A percentile compares a stretch with the other conserved stretches of the same genome.
phyloP scores from a whole-genome alignment of 805 yeast species.

The Phaffomyces opuntiae region DNA sequence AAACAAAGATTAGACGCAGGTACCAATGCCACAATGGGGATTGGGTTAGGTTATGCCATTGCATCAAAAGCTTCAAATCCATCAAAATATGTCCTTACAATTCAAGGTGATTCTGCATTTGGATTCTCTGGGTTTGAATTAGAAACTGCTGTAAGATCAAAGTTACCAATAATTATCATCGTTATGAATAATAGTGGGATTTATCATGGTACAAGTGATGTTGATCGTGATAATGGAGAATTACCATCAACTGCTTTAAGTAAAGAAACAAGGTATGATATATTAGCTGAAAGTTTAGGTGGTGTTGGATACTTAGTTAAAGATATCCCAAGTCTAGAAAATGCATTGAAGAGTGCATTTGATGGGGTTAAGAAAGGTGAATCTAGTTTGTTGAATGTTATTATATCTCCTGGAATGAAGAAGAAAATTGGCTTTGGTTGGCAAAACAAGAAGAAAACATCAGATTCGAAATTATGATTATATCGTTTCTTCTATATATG shows the following conservation, averaged over 20 bases:
- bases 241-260: constrained; percentile 57
- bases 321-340: constrained; percentile 33
- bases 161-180: constrained; percentile 46
- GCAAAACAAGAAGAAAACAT: constrained; percentile 43
- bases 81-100: constrained; percentile 41
- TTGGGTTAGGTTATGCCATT: constrained; percentile 65
- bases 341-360: constrained; percentile 31
- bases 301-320: constrained; percentile 43
- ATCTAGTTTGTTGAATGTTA: constrained; percentile 48
- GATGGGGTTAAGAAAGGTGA: constrained; percentile 21
- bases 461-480: constrained; percentile 11
- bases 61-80: constrained; percentile 47
- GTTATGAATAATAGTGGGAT: constrained; percentile 75
- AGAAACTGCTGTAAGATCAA: constrained; percentile 57
- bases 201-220: constrained; percentile 52
- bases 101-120: constrained; percentile 74
- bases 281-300: constrained; percentile 49
- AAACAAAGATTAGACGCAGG: constrained; percentile 62
- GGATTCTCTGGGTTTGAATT: constrained; percentile 69
- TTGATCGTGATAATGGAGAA: constrained; percentile 15
- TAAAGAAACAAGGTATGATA: constrained; percentile 49
- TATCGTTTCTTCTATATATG: neutral
- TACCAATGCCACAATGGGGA: constrained; percentile 74
- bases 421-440: constrained; percentile 57
- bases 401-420: constrained; percentile 53